Evolutionary conservation across 805 yeast species (phyloP), one percentile per base, ranked within the genome.

Genomic region (Cyberlindnera xylosilytica): DNA sequence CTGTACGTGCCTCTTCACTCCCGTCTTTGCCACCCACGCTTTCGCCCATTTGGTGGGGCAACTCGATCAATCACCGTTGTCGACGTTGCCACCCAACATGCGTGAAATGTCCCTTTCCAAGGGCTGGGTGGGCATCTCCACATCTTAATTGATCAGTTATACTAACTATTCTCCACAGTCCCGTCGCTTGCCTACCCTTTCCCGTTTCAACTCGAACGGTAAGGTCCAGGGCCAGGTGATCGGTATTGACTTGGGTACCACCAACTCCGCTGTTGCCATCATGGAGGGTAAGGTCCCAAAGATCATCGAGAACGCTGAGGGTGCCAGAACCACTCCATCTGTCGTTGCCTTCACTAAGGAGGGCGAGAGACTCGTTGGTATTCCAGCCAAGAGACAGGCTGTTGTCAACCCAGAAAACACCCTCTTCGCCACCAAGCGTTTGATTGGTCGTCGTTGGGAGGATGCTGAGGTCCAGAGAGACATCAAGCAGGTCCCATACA

Each of bases 171-270:
- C 15, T 15, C 10, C 9, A 28, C 43, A 47, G 52, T 26, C 54
- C 39, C 53, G 58, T 39, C 52, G 50, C 47, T 50, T 57, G 51
- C 63, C 63, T 43, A 47, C 56, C 30, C 51, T 58, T 44, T 60
- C 66, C 47, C 72, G 76, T 53, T 71, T 63, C 68, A 72, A 73
- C 68, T 69, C 76, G 43, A 63, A 65, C 47, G 70, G 69, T 49
- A 73, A 73, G 62, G 76, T 74, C 51, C 63, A 59, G 53, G 63
- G 63, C 39, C 61, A 56, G 52, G 88, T 83, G 13, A 78, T 83
- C 43, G 95, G 95, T 57, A 85, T 86, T 52, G 95, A 86, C 64
- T 68, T 86, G 51, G 95, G 95, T 44, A 86, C 95, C 40, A 86
- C 95, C 40, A 86, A 86, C 68, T 84, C 91, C 41, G 95, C 93